These are phyloP conservation scores for Priceomyces fermenticarens DNA, from an alignment of 805 yeast genomes.

Conservation along the genomic window DNA sequence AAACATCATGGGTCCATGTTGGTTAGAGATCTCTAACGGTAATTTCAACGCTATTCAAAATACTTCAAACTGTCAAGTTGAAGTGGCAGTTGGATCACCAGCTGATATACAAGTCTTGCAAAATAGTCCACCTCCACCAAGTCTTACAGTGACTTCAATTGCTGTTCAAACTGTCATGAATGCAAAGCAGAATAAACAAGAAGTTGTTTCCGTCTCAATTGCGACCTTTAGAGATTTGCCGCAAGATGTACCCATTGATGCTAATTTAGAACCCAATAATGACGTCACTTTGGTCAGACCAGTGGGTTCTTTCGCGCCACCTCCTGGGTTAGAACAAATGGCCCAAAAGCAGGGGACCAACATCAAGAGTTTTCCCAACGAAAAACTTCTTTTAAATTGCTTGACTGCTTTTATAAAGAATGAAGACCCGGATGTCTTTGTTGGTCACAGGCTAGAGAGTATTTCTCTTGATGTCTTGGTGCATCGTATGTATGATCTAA, in stretches of 20 bases:
- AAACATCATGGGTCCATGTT: conserved; percentile 95
- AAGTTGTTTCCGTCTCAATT: conserved; percentile 77
- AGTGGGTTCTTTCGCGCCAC: conserved; percentile 58
- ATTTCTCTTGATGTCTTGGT: conserved; percentile 75
- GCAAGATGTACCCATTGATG: conserved; percentile 73
- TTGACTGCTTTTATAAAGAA: conserved; percentile 66
- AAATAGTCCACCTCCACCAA: conserved; percentile 53
- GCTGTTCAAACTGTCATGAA: conserved; percentile 81
- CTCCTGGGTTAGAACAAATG: conserved; percentile 68
- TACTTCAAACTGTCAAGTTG: conserved; percentile 80
- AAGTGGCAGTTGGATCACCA: conserved; percentile 57
- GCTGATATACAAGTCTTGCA: conserved; percentile 44
- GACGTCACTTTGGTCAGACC: conserved; percentile 79
- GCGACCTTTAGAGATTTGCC: conserved; percentile 68
- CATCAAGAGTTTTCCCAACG: conserved; percentile 64
- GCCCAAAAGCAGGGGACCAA: conserved; percentile 54
- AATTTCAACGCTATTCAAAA: conserved; percentile 57
- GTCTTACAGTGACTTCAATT: conserved; percentile 66
- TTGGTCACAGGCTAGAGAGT: conserved; percentile 85
- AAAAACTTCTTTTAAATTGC: conserved; percentile 69
- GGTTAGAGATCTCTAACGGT: conserved; percentile 74
- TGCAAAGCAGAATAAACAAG: conserved; percentile 72
- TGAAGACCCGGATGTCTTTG: conserved; percentile 85
- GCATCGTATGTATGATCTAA: conserved; percentile 74
- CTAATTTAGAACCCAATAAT: conserved; percentile 56